phyloP scores from a whole-genome alignment of 148 eudicot genomes.

The Dysphania ambrosioides region DNA sequence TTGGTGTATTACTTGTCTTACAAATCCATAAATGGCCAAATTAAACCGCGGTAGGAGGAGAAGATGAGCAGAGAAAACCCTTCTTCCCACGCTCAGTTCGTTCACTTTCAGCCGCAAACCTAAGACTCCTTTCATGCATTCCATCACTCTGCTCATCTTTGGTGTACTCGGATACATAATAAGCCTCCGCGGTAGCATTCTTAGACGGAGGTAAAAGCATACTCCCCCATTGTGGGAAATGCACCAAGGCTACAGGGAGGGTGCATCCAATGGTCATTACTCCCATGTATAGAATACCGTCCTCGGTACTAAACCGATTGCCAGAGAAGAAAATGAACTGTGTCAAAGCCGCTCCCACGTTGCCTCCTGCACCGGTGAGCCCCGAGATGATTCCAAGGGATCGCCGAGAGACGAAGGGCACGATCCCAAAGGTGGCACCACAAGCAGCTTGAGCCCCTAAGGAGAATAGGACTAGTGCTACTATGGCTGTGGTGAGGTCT shows the following conservation, averaged over 20 bases:
- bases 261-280: constrained; percentile 46
- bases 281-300: constrained; percentile 48
- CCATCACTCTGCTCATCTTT: constrained; percentile 42
- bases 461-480: constrained; percentile 43
- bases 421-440: constrained; percentile 51
- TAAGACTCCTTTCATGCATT: constrained; percentile 47
- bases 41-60: constrained; percentile 3
- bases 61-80: constrained; percentile 20
- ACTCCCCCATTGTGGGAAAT: constrained; percentile 64
- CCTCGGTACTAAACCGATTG: constrained; percentile 1
- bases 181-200: constrained; percentile 33
- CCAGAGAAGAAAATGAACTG: constrained; percentile 45
- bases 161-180: constrained; percentile 40
- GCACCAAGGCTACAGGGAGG: constrained; percentile 36
- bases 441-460: constrained; percentile 49
- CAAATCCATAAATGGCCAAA: too few species aligned
- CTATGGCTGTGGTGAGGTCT: constrained; percentile 31
- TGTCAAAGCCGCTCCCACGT: constrained; percentile 47
- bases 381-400: constrained; percentile 52
- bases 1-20: too few species aligned
- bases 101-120: constrained; percentile 49
- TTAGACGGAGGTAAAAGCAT: constrained; percentile 37
- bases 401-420: constrained; percentile 49
- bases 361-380: constrained; percentile 51
- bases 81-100: constrained; percentile 35